These are phyloP conservation scores for Aspergillus calidoustus DNA, from an alignment of 2,329 filamentous ascomycete genomes.

Conservation along the genomic window DNA sequence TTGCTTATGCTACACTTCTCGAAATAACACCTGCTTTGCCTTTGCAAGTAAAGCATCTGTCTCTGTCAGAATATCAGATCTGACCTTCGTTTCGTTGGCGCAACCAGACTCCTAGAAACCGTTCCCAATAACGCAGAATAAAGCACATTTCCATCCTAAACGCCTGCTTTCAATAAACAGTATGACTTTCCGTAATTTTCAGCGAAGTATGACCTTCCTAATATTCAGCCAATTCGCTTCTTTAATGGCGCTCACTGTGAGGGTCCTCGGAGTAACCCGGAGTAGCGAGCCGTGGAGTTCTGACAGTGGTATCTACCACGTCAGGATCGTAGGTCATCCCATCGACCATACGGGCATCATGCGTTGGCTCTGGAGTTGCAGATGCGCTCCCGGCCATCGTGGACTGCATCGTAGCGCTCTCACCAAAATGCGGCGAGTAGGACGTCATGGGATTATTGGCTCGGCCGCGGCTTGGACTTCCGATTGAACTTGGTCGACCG, in stretches of 20 bases:
- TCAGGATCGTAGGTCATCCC: constrained; percentile 67
- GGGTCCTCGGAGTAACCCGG: constrained; percentile 24
- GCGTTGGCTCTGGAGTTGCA: constrained; percentile 45
- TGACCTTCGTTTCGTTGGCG: neutral
- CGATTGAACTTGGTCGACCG: constrained; percentile 45
- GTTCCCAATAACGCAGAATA: neutral
- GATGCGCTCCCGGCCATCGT: constrained; percentile 35
- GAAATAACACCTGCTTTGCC: neutral
- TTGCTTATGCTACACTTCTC: neutral
- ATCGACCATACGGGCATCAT: constrained; percentile 69
- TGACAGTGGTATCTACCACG: constrained; percentile 68
- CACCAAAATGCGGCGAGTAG: constrained; percentile 38
- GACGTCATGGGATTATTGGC: constrained; percentile 31
- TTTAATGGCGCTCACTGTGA: neutral
- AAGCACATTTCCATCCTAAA: neutral
- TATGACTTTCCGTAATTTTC: neutral
- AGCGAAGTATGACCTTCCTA: neutral
- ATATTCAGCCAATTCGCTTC: neutral
- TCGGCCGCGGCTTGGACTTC: constrained; percentile 43
- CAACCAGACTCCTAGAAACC: neutral
- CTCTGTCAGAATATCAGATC: neutral
- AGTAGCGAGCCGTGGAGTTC: constrained; percentile 59
- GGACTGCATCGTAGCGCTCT: constrained; percentile 47
- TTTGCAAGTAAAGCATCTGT: neutral
- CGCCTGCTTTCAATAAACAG: constrained; percentile 1